phyloP scores from a whole-genome alignment of 1,284 basidiomycete species.

The Chondrostereum purpureum region DNA sequence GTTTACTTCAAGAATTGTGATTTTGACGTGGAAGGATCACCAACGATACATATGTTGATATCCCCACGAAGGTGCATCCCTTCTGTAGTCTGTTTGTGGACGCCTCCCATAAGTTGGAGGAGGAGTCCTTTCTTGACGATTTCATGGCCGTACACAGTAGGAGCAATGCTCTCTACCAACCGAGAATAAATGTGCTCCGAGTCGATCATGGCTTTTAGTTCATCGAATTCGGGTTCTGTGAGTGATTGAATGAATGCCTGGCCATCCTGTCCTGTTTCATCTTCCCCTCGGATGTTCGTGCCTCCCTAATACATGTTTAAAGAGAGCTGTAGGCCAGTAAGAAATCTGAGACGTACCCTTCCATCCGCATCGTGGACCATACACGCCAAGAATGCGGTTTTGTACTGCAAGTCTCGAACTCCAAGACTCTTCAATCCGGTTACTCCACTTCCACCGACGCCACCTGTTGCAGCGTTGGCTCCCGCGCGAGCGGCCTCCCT shows the following conservation, averaged over 20 bases:
- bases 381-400: conserved; percentile 97
- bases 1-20: conserved; percentile 96
- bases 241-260: conserved; percentile 83
- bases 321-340: background rate
- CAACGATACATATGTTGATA: conserved; percentile 97
- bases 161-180: conserved; percentile 92
- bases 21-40: conserved; percentile 95
- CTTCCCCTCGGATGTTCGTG: conserved; percentile 84
- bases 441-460: conserved; percentile 82
- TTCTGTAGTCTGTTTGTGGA: conserved; percentile 94
- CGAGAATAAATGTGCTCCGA: conserved; percentile 92
- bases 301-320: conserved; percentile 43
- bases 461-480: conserved; percentile 50
- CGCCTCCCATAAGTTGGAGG: conserved; percentile 99
- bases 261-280: conserved; percentile 34
- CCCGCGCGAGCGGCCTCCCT: conserved; percentile 74
- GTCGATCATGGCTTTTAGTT: conserved; percentile 91
- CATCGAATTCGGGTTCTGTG: conserved; percentile 92
- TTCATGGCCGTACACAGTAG: conserved; percentile 97
- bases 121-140: conserved; percentile 98
- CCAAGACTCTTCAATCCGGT: conserved; percentile 92
- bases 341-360: conserved; percentile 51
- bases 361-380: conserved; percentile 93
- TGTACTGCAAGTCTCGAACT: conserved; percentile 94
- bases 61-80: conserved; percentile 98